These are phyloP conservation scores for Fraxinus baroniana DNA, from an alignment of 305 asterid genomes.

Conservation along the genomic window DNA sequence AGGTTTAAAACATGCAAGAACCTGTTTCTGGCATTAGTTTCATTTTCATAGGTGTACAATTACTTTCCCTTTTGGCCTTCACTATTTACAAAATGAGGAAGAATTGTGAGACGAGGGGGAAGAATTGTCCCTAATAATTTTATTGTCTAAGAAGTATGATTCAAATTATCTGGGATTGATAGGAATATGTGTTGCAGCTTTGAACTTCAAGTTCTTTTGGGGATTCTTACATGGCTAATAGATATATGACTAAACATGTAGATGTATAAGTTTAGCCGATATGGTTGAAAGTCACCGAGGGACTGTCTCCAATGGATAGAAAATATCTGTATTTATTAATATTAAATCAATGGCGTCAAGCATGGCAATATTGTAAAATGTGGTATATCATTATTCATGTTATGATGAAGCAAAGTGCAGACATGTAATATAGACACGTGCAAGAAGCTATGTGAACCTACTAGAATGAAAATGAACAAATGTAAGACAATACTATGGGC, in stretches of 20 bases:
- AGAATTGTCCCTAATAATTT: not conserved
- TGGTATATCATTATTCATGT: not conserved
- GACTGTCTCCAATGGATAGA: not conserved
- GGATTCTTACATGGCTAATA: not conserved
- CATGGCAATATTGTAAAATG: not conserved
- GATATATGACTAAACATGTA: not conserved
- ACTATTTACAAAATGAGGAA: not conserved
- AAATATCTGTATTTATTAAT: not conserved
- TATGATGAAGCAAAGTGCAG: not conserved
- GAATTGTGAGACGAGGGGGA: not conserved
- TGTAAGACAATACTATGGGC: not conserved
- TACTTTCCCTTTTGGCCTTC: not conserved
- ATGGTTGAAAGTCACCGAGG: too few relatives aligned
- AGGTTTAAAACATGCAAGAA: conserved; percentile 1
- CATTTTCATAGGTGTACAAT: conserved; percentile 4
- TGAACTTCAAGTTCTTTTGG: not conserved
- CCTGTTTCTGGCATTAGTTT: not conserved
- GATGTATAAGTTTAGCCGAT: too few relatives aligned
- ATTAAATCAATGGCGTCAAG: not conserved
- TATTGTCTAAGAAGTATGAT: not conserved
- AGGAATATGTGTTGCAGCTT: not conserved
- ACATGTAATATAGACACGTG: not conserved
- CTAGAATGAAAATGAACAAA: not conserved
- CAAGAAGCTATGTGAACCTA: not conserved
- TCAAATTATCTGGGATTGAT: not conserved